Evolutionary conservation across 1,139 yeast species (phyloP), one percentile per base, ranked within the genome.

Genomic region (Blastobotrys illinoisensis): DNA sequence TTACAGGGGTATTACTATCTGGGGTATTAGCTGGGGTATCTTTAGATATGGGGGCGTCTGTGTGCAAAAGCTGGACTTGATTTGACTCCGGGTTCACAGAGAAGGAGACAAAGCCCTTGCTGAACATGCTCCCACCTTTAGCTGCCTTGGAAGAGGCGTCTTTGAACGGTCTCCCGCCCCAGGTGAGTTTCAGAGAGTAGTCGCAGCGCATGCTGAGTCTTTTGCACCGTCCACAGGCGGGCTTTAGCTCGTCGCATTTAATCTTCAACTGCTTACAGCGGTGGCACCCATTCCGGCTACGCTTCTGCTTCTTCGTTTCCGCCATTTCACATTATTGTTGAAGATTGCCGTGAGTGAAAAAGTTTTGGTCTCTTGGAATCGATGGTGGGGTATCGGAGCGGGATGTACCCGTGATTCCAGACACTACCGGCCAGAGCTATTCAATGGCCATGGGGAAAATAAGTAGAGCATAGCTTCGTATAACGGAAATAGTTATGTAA

Each of bases 161-260:
- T n/a, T 32, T 32, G 40, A 75, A 82, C 0, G 88, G 88, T 50
- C 90, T 68, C 0, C 93, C 91, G 21, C 91, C 91, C 95, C 95
- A 86, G 0, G 82, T 79, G 45, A 86, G 71, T 59, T 78, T 81
- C 20, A 85, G 63, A 1, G 85, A 74, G 63, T 87, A 87, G 63
- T 85, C 91, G 68, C 95, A 87, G 1, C 66, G 59, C 9, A 72
- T 61, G n/a, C 71, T 69, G 1, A 79, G 71, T 58, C 79, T 81
- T 3, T 67, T 51, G 65, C 95, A 87, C 56, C 79, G 74, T 1
- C 78, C 67, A 62, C 95, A 87, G 0, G 63, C 56, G 0, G 95
- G 95, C 62, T 83, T 84, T 11, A 50, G 60, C 65, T 86, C 93
- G 63, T 83, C 86, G 64, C 95, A 87, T 67, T 85, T 44, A 5